Conservation (phyloP, 2,329 filamentous ascomycete genomes). For the Pseudogymnoascus sp. region DNA sequence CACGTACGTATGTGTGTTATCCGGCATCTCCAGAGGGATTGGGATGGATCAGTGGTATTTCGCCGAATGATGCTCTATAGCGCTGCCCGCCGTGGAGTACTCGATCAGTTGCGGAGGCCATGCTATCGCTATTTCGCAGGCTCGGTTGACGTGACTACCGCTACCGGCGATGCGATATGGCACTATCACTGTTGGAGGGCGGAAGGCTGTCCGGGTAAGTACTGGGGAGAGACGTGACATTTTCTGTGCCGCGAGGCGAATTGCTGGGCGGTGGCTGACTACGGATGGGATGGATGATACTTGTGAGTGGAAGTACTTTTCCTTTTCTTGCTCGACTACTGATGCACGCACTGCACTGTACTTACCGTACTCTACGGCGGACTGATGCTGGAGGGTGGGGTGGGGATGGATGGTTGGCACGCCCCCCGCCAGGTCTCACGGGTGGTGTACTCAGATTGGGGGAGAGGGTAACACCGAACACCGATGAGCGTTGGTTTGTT, state of each 20-base stretch:
- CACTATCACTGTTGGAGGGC: neutral
- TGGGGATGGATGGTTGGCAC: neutral
- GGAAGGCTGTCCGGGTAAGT: neutral
- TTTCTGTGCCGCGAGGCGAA: neutral
- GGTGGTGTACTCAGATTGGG: neutral
- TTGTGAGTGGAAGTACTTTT: neutral
- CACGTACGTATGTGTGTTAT: neutral
- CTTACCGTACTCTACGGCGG: neutral
- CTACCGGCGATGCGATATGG: neutral
- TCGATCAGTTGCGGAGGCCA: neutral
- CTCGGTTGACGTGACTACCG: neutral
- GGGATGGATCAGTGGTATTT: neutral
- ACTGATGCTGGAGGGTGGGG: neutral
- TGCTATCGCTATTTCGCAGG: neutral
- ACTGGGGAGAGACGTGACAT: neutral
- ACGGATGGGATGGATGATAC: too few species aligned
- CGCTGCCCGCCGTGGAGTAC: too few species aligned
- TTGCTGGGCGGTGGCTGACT: neutral
- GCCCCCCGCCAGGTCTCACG: neutral
- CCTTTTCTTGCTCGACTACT: neutral
- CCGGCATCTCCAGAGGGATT: neutral
- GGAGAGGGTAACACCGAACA: neutral
- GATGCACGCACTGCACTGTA: neutral
- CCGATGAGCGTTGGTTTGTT: neutral
- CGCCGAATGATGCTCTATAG: neutral